phyloP scores from a whole-genome alignment of 257 asterid genomes.

The Capsicum chinense region DNA sequence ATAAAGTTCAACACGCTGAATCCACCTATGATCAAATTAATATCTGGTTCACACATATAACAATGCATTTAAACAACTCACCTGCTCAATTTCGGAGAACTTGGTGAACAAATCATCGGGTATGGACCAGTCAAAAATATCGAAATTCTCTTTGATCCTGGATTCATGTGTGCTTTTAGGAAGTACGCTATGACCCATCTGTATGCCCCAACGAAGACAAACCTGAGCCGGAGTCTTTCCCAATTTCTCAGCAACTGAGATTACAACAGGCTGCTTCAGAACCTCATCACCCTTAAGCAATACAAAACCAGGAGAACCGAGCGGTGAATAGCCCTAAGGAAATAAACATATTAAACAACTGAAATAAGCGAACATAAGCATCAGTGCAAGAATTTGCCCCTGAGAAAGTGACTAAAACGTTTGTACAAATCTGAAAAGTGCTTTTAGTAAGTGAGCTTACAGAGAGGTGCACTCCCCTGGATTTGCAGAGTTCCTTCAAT shows the following conservation, averaged over 20 bases:
- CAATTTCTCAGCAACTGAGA: slow-evolving; percentile 43
- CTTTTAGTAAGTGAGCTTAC: slow-evolving; percentile 49
- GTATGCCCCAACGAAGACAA: slow-evolving; percentile 56
- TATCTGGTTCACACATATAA: neutral
- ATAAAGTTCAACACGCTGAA: too few species aligned
- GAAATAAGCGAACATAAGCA: too few species aligned
- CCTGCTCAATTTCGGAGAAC: slow-evolving; percentile 56
- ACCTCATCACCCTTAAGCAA: slow-evolving; percentile 60
- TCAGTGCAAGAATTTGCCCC: neutral
- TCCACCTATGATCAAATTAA: neutral
- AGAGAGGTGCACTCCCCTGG: slow-evolving; percentile 77
- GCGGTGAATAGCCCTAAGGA: slow-evolving; percentile 73
- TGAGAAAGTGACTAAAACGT: neutral
- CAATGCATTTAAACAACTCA: slow-evolving; percentile 24
- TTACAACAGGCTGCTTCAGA: slow-evolving; percentile 58
- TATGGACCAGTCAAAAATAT: slow-evolving; percentile 45
- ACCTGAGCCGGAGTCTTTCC: slow-evolving; percentile 59
- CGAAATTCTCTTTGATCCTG: slow-evolving; percentile 48
- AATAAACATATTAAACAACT: neutral
- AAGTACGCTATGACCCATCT: slow-evolving; percentile 52
- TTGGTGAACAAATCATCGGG: slow-evolving; percentile 47
- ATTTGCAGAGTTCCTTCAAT: slow-evolving; percentile 62
- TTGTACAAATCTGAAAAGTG: neutral
- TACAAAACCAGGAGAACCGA: slow-evolving; percentile 79
- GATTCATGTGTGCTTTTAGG: slow-evolving; percentile 50